Base-by-base conservation (phyloP, 768 basidiomycete genomes). In the Serendipita sp. region DNA sequence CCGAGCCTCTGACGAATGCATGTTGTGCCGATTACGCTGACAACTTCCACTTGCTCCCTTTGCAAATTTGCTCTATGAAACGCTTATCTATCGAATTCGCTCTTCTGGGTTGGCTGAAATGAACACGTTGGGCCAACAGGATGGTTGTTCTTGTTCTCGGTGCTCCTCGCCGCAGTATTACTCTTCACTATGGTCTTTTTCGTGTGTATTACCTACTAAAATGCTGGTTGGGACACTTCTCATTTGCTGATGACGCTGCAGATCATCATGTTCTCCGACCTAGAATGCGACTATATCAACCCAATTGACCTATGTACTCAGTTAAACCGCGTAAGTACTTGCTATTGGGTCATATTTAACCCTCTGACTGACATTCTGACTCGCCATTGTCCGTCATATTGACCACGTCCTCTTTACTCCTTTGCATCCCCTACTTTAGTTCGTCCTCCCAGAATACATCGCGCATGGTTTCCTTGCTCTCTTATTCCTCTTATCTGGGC, bases 201-300 rank as follows among this genome's bases (percentile, higher is more conserved):
- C 76, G 95, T 97, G 44, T 34, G 16, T 63, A 16, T 52, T 48
- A 28, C 15, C 16, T 47, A 11, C 30, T 32, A 58, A 34, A 44
- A 34, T 36, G 66, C 38, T 62, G 36, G 18, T 5, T 32, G 35
- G 41, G 32, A 32, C 3, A 41, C 0, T 38, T 2, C 48, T 30
- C 7, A 10, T 15, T 3, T 3, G 10, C 30, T n/a, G 1, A 32
- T 18, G 58, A 3, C 18, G 23, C 38, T 2, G 3, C 67, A 98
- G 95, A 97, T 99, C 72, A 98, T 99, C 80, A 98, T 97, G 95
- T 98, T 98, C 80, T 96, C 93, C 48, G 96, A 98, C 78, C 79
- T 98, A 73, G 95, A 97, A 78, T 96, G 92, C 80, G 93, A 96
- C 81, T 98, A 97, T 78, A 95, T 98, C 80, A 99, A 99, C 77